Evolutionary conservation across 2,329 filamentous ascomycete species (phyloP), one percentile per base, ranked within the genome.

Genomic region (Coccinonectria pachysandricola): DNA sequence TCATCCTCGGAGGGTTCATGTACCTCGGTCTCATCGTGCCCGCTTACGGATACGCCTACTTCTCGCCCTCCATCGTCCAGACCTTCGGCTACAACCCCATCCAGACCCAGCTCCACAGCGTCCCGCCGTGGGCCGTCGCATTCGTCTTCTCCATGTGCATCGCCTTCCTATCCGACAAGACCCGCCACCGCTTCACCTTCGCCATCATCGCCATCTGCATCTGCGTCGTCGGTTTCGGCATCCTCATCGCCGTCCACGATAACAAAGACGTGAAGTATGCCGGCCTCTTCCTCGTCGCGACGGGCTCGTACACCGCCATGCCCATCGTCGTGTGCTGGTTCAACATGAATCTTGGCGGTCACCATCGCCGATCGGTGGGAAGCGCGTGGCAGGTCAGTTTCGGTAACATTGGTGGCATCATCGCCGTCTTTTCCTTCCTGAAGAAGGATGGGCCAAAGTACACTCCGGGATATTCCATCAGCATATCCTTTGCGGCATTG

Each of bases 281-380:
- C 0, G 82, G 79, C 0, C 66, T 95, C 0, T 93, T 92, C 61
- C 61, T 95, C 16, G 73, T 92, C 25, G 79, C 82, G 2, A 76
- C 76, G 59, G 84, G 84, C 25, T 69, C 72, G 0, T 95, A 92
- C 56, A 76, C 75, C 1, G 83, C 86, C n/a, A 87, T 94, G 79
- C 86, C 88, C 0, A 76, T 94, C 15, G 73, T 86, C 21, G 71
- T 86, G 6, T 86, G 79, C 51, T 87, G 81, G 80, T 86, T 79
- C 53, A 79, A 78, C 42, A 84, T 85, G 72, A 87, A 86, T 42
- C 59, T 85, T 2, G 73, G 73, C 3, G 80, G 79, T 0, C 81
- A 86, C 48, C 76, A 76, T 31, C 68, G 79, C 3, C 65, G 80
- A 21, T 66, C 75, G 7, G 70, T 86, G 10, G 80, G 80, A 8